Conservation (phyloP, 2,329 filamentous ascomycete genomes). For the Aspergillus calidoustus region DNA sequence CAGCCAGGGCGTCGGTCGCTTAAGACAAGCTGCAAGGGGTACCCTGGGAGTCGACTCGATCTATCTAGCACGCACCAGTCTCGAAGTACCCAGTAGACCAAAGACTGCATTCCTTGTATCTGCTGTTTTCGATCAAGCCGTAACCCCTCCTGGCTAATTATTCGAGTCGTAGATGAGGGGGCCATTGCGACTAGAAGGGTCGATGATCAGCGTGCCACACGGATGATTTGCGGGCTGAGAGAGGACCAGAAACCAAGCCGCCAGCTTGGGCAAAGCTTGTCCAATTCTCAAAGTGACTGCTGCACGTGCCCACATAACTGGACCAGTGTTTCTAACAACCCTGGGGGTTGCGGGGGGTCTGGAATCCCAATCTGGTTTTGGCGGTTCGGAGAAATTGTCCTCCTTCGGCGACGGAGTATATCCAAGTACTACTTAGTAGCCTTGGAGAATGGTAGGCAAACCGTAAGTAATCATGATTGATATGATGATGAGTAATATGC, state of each 20-base stretch:
- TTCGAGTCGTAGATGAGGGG: neutral
- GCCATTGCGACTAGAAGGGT: neutral
- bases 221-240: neutral
- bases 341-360: neutral
- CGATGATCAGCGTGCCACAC: neutral
- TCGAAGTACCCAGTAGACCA: neutral
- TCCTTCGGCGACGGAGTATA: neutral
- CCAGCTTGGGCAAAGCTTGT: conserved; percentile 8
- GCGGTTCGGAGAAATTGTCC: neutral
- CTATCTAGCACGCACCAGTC: neutral
- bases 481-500: neutral
- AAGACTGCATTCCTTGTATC: neutral
- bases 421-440: neutral
- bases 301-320: conserved; percentile 4
- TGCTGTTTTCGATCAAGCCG: neutral
- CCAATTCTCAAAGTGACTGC: neutral
- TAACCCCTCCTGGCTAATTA: neutral
- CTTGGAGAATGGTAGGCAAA: neutral
- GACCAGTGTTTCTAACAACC: neutral
- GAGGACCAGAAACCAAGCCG: neutral
- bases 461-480: too few relatives aligned
- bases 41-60: neutral
- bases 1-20: conserved; percentile 5
- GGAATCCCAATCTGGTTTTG: neutral
- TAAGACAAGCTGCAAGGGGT: conserved; percentile 14